Base-by-base conservation (phyloP, 2,329 filamentous ascomycete species). In the Trichoderma sp. region DNA sequence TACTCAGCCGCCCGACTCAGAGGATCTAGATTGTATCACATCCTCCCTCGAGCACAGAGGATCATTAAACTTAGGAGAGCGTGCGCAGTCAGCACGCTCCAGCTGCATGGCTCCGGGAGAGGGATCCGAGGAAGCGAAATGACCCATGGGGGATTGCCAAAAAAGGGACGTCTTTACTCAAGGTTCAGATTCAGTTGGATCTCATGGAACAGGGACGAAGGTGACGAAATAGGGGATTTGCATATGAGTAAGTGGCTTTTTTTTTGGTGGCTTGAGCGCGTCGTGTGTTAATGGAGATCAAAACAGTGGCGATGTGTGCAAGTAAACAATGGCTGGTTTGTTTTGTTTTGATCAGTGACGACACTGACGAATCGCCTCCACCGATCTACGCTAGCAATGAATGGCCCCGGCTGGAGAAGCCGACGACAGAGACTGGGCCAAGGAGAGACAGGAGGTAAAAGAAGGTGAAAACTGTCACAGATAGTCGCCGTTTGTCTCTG, bases 61-160 rank as follows among this genome's bases (percentile, higher is more conserved):
- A 52, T 11, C 16, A 62, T 53, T 24, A 24, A 47, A 33, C 35
- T 3, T 11, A 24, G 24, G 24, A 29, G 35, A 21, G 57, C 43
- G 27, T 24, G 59, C 53, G 27, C 40, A 27, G 57, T 5, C 43
- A 33, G 64, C 70, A 70, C 65, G 73, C 73, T 19, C 11, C 37
- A 11, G 40, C 29, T 11, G 72, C 70, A 68, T 70, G 72, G 71
- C 75, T 70, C 74, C 72, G 71, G 75, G 75, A 73, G 74, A 55
- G 74, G 70, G 72, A 71, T 70, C 74, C 68, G 73, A 43, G 71
- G 73, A 76, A 79, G 76, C 75, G 76, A 78, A 69, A 79, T 78
- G 74, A 56, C 37, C 21, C 21, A 16, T 52, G 14, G 43, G 52
- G 21, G 19, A 29, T 27, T 76, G 33, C 10, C 71, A 73, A 72